Evolutionary conservation across 805 yeast species (phyloP).

Genomic region (Saturnispora kantuleensis): DNA sequence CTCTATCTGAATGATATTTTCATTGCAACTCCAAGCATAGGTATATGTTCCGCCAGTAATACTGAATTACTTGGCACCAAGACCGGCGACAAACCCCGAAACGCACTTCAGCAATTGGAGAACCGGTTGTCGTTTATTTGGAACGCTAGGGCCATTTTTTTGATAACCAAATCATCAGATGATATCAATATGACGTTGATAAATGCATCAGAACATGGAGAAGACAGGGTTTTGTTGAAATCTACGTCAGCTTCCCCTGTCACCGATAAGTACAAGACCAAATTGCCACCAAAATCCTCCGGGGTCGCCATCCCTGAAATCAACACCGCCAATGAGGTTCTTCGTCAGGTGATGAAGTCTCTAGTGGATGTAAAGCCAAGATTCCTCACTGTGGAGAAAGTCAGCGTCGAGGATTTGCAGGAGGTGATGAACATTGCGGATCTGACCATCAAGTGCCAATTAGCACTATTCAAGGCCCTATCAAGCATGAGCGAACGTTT

Average conservation of each 20-base stretch:
- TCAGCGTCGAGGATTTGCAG: constrained; percentile 12
- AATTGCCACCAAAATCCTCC: neutral
- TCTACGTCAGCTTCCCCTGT: too few species aligned
- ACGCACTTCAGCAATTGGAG: neutral
- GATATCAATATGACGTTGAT: constrained; percentile 12
- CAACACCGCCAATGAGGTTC: constrained; percentile 1
- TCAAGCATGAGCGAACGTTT: constrained; percentile 15
- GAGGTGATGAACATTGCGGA: constrained; percentile 14
- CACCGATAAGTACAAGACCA: constrained; percentile 7
- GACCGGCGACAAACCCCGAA: too few species aligned
- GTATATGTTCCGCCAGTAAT: constrained; percentile 1
- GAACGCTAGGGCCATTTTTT: constrained; percentile 17
- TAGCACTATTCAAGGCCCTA: constrained; percentile 15
- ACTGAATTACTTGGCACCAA: neutral
- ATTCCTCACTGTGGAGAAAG: constrained; percentile 9
- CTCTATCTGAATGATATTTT: constrained; percentile 13
- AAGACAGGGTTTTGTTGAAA: neutral
- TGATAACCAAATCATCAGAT: constrained; percentile 9
- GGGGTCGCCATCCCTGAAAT: constrained; percentile 9
- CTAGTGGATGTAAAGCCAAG: constrained; percentile 5
- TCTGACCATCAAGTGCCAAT: constrained; percentile 11
- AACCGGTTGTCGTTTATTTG: constrained; percentile 19
- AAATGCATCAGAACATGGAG: constrained; percentile 5
- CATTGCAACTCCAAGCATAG: constrained; percentile 5
- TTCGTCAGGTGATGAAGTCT: constrained; percentile 11